A percentile compares a stretch with the other conserved stretches of the same genome.
Conservation (phyloP, 1,284 basidiomycete species). For the Austroboletus olivaceoglutinosus region DNA sequence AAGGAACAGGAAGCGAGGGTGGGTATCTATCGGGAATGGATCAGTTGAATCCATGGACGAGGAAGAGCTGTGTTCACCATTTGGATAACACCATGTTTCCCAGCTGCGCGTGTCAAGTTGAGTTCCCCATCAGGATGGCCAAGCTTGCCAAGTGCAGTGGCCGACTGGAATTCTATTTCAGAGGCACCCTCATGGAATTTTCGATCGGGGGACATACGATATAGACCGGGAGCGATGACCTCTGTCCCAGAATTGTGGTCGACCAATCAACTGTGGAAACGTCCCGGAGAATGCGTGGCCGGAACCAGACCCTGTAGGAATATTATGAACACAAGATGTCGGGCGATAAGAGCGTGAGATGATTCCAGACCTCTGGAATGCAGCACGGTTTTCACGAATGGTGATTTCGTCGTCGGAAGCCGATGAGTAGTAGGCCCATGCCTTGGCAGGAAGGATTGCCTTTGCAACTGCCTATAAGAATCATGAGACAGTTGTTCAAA, state of each 20-base stretch:
- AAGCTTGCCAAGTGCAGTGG: slow-evolving; percentile 59
- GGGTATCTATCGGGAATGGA: slow-evolving; percentile 41
- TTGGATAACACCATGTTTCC: slow-evolving; percentile 55
- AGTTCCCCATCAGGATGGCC: slow-evolving; percentile 66
- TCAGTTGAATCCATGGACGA: slow-evolving; percentile 25
- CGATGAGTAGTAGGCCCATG: slow-evolving; percentile 66
- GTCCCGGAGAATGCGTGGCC: slow-evolving; percentile 67
- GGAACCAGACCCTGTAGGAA: slow-evolving; percentile 62
- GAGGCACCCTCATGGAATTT: slow-evolving; percentile 19
- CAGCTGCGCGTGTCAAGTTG: slow-evolving; percentile 56
- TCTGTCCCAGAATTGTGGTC: slow-evolving; percentile 56
- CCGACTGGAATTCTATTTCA: slow-evolving; percentile 26
- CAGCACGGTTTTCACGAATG: slow-evolving; percentile 65
- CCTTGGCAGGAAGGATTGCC: slow-evolving; percentile 51
- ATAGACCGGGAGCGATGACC: slow-evolving; percentile 59
- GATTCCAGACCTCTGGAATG: slow-evolving; percentile 53
- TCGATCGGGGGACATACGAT: slow-evolving; percentile 36
- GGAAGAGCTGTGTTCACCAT: slow-evolving; percentile 40
- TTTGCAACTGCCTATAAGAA: slow-evolving; percentile 46
- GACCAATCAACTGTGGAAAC: slow-evolving; percentile 62
- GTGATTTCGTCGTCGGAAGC: slow-evolving; percentile 68
- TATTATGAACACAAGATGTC: background rate
- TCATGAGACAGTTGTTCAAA: background rate
- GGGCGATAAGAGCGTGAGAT: slow-evolving; percentile 1
- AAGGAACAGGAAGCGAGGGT: slow-evolving; percentile 27